Base-by-base conservation (phyloP, 768 basidiomycete species). In the Suillus alpinus region DNA sequence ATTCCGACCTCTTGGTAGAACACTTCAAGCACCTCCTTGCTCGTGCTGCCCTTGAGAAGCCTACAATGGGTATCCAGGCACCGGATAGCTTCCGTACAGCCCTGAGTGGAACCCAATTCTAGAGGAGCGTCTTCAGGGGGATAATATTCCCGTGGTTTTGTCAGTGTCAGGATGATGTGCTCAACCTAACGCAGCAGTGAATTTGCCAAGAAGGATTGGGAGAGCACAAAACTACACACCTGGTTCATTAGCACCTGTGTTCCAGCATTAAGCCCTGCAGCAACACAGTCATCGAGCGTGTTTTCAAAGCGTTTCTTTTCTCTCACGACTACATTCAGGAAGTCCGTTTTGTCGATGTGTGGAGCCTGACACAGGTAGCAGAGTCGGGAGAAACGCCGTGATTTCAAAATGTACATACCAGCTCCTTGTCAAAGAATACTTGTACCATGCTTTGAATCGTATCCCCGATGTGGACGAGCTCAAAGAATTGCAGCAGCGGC, bases 221-320 rank as follows among this genome's bases (percentile, higher is more conserved):
- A 64, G 59, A 20, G 9, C 34, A 57, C 18, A 9, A 26, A 26
- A 13, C 7, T 20, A 69, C 75, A 9, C 61, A 91, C 93, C 82
- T 98, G 94, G 67, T 88, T 92, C 95, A 96, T 98, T 51, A 98
- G 75, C 1, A 95, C 92, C 65, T 97, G 92, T 3, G 96, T 97
- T 6, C 96, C 97, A 2, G 94, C 91, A 69, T 99, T 98, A 67
- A 98, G 74, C 1, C 96, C 96, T 12, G 83, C 86, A 3, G 97
- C 97, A 16, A 99, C 97, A 37, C 87, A 91, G 64, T 98, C 95
- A 69, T 99, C 97, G 39, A 99, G 76, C 0, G 86, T 76, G 63
- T 94, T 91, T 73, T 98, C 97, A 64, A 98, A 98, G 6, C 86
- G 84, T 77, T 98, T 99, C 83, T 98, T 98, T 74, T 98, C 95